These are phyloP conservation scores for Ganoderma leucocontextum DNA, from an alignment of 1,284 basidiomycete species.

Conservation along the genomic window DNA sequence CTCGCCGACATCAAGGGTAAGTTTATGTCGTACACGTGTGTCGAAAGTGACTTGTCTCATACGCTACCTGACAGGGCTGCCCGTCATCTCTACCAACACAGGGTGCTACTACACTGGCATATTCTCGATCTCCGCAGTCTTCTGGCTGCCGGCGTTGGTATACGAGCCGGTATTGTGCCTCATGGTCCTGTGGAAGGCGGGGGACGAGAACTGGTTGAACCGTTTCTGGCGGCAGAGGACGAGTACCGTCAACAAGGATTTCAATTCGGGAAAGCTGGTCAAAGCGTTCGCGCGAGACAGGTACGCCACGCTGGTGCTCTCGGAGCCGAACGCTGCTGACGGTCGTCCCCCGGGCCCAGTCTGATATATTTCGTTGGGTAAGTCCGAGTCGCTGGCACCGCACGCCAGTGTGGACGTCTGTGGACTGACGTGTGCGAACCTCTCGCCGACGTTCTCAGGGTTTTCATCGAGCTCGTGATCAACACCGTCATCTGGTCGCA, in stretches of 20 bases:
- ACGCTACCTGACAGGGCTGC: conserved; percentile 28
- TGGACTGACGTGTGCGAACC: conserved; percentile 8
- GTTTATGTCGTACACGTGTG: not conserved
- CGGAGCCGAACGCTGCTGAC: not conserved
- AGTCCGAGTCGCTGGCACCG: conserved; percentile 6
- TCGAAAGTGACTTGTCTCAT: not conserved
- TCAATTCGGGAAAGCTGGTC: not conserved
- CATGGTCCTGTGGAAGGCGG: conserved; percentile 39
- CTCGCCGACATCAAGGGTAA: conserved; percentile 33
- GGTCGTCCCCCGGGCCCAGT: conserved; percentile 13
- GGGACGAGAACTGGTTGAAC: conserved; percentile 13
- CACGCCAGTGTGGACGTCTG: not conserved
- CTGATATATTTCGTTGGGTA: conserved; percentile 34
- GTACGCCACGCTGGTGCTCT: not conserved
- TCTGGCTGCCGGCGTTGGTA: conserved; percentile 40
- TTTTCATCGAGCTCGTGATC: conserved; percentile 35
- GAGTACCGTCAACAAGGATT: not conserved
- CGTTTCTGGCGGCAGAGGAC: not conserved
- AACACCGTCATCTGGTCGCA: conserved; percentile 38
- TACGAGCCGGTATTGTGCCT: conserved; percentile 38
- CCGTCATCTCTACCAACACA: conserved; percentile 37
- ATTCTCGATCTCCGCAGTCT: conserved; percentile 34
- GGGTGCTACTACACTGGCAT: conserved; percentile 39
- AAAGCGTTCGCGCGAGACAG: conserved; percentile 9
- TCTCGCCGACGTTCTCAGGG: conserved; percentile 25